Conservation (phyloP, 2,329 filamentous ascomycete species). For the Alternaria triticina region DNA sequence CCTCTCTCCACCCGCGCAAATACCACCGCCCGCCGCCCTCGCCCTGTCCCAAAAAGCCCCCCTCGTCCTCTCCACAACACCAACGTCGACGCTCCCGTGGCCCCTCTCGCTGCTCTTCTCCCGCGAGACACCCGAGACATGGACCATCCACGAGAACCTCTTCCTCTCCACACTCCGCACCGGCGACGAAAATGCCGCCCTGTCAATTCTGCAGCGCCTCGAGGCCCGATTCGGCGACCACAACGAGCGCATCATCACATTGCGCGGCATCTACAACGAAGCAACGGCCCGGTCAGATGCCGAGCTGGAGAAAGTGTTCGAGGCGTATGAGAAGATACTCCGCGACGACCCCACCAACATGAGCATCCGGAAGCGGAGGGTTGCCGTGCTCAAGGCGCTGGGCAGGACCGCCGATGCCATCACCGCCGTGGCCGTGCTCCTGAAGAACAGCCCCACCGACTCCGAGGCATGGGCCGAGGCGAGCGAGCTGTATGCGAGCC, state of each 20-base stretch:
- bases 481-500: conserved; percentile 81
- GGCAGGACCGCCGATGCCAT: conserved; percentile 75
- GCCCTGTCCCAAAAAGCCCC: conserved; percentile 57
- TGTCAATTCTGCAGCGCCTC: conserved; percentile 75
- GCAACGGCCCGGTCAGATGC: conserved; percentile 72
- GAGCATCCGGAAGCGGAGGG: conserved; percentile 81
- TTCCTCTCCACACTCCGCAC: conserved; percentile 83
- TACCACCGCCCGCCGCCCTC: conserved; percentile 50
- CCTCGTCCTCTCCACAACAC: conserved; percentile 45
- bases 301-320: conserved; percentile 72
- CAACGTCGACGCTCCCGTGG: conserved; percentile 54
- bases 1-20: conserved; percentile 49
- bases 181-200: conserved; percentile 80
- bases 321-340: conserved; percentile 79
- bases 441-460: conserved; percentile 87
- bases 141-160: conserved; percentile 86
- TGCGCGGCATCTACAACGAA: conserved; percentile 84
- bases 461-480: conserved; percentile 93
- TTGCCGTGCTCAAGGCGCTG: conserved; percentile 79
- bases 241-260: conserved; percentile 85
- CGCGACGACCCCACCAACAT: conserved; percentile 78
- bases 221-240: conserved; percentile 78
- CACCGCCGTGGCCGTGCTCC: conserved; percentile 71
- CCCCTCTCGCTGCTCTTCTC: conserved; percentile 59
- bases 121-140: conserved; percentile 77